phyloP scores from a whole-genome alignment of 441 rosid genomes.

The Gossypium aridum region DNA sequence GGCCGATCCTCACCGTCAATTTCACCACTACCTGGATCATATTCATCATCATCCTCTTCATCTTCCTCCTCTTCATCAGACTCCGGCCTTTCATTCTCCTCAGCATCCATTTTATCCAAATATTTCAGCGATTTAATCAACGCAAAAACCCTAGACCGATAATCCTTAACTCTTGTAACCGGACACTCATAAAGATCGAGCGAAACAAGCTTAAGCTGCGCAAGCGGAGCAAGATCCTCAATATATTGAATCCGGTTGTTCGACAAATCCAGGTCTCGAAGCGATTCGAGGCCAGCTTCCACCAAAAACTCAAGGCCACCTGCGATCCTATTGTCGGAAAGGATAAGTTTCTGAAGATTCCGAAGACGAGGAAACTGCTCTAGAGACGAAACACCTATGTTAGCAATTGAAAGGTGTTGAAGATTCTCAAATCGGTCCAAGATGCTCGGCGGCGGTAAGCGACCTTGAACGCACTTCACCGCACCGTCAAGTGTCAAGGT shows the following conservation, averaged over 20 bases:
- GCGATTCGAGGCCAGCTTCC: slow-evolving; percentile 52
- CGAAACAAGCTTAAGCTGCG: slow-evolving; percentile 48
- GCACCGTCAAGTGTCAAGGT: slow-evolving; percentile 61
- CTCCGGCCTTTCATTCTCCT: slow-evolving; percentile 70
- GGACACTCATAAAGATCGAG: slow-evolving; percentile 81
- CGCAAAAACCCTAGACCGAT: slow-evolving; percentile 68
- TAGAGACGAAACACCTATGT: slow-evolving; percentile 51
- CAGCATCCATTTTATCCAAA: slow-evolving; percentile 69
- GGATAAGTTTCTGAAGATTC: slow-evolving; percentile 47
- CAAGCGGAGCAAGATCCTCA: slow-evolving; percentile 67
- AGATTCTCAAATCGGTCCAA: slow-evolving; percentile 54
- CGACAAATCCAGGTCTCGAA: slow-evolving; percentile 60
- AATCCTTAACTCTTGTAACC: slow-evolving; percentile 62
- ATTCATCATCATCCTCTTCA: slow-evolving; percentile 44
- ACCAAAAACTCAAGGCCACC: slow-evolving; percentile 59
- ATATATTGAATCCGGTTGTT: slow-evolving; percentile 65
- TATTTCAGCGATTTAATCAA: slow-evolving; percentile 60
- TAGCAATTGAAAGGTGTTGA: slow-evolving; percentile 59
- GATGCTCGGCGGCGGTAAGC: slow-evolving; percentile 45
- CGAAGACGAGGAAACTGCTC: slow-evolving; percentile 59
- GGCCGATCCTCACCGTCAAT: slow-evolving; percentile 55
- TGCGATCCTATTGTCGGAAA: slow-evolving; percentile 61
- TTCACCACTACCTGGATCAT: slow-evolving; percentile 66
- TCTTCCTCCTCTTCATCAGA: slow-evolving; percentile 52
- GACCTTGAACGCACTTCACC: slow-evolving; percentile 56